Evolutionary conservation across 345 rosid species (phyloP).

Genomic region (Hirschfeldia incana): DNA sequence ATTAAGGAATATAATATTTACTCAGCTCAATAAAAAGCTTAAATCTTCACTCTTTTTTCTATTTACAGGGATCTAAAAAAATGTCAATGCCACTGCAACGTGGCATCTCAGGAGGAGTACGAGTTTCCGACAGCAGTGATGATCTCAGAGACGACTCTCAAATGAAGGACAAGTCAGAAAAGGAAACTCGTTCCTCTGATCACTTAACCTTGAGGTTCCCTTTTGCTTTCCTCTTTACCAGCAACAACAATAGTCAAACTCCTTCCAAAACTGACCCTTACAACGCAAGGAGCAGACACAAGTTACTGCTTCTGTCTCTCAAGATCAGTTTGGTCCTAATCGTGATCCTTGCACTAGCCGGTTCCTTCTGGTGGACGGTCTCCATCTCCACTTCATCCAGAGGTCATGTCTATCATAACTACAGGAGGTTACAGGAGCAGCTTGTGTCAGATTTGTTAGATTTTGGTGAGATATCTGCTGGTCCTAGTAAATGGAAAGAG

Average conservation of each 20-base stretch:
- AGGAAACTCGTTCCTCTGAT: conserved; percentile 13
- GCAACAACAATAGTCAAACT: conserved; percentile 41
- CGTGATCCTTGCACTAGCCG: conserved; percentile 62
- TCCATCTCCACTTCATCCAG: conserved; percentile 72
- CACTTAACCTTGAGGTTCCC: conserved; percentile 60
- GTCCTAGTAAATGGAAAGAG: conserved; percentile 71
- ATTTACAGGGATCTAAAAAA: neutral
- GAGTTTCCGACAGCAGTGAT: conserved; percentile 63
- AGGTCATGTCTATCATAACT: conserved; percentile 72
- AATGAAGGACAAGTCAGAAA: conserved; percentile 63
- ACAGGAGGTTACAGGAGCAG: conserved; percentile 85
- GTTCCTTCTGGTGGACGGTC: conserved; percentile 95
- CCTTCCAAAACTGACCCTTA: conserved; percentile 67
- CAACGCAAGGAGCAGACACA: conserved; percentile 64
- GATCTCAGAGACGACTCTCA: conserved; percentile 78
- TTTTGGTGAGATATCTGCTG: conserved; percentile 84
- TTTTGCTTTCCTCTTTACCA: conserved; percentile 45
- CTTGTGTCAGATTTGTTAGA: conserved; percentile 87
- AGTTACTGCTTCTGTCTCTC: conserved; percentile 54
- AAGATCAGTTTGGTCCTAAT: conserved; percentile 74
- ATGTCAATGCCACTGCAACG: conserved; percentile 71
- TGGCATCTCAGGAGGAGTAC: conserved; percentile 53
- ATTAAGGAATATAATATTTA: neutral
- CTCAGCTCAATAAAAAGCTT: neutral
- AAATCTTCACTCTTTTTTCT: neutral